Conservation (phyloP, 352 stramenopile species). For the Phytopythium montanum region DNA sequence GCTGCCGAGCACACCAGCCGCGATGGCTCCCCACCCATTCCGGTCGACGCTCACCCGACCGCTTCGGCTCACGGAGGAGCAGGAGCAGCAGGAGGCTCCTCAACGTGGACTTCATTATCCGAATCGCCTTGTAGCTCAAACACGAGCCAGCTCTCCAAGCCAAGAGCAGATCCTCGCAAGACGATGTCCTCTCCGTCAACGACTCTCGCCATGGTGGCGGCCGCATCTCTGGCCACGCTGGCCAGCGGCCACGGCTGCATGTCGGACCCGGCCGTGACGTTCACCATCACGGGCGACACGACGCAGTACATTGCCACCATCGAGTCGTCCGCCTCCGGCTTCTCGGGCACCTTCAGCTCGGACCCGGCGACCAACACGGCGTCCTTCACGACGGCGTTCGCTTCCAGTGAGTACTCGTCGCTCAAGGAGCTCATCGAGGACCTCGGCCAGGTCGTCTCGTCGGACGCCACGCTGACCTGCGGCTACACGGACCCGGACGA, state of each 20-base stretch:
- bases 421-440: constrained; percentile 22
- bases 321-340: constrained; percentile 23
- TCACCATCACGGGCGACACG: constrained; percentile 22
- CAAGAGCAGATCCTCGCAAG: not conserved
- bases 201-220: constrained; percentile 10
- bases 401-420: constrained; percentile 21
- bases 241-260: constrained; percentile 22
- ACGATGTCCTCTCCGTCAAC: constrained; percentile 10
- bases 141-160: not conserved
- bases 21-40: not conserved
- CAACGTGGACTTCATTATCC: not conserved
- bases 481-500: constrained; percentile 20
- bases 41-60: not conserved
- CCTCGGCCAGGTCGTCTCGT: constrained; percentile 17
- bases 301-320: constrained; percentile 29
- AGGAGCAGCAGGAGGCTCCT: too few species aligned
- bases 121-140: not conserved
- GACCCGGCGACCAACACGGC: constrained; percentile 21
- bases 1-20: not conserved
- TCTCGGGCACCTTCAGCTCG: constrained; percentile 19
- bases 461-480: constrained; percentile 17
- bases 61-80: not conserved
- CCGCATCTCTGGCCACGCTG: constrained; percentile 4
- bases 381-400: constrained; percentile 22
- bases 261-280: constrained; percentile 19